Conservation (phyloP, 2,329 filamentous ascomycete species). For the Phoma herbarum region DNA sequence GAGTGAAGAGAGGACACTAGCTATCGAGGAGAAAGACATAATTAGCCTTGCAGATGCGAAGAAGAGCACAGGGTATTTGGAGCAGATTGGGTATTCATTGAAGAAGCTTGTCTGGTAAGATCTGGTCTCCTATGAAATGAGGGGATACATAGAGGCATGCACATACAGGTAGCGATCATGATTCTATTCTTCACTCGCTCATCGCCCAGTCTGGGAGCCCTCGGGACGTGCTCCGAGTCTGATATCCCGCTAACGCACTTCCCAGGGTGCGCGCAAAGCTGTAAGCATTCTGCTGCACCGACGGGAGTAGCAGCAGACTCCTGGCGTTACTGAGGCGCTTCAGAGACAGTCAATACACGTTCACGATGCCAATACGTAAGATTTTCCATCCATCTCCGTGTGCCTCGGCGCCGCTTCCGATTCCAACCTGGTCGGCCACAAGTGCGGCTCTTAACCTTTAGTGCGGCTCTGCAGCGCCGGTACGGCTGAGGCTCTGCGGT, state of each 20-base stretch:
- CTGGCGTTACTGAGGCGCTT: too few species aligned
- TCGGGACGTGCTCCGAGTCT: not conserved
- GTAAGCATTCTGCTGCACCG: too few species aligned
- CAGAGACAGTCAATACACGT: too few species aligned
- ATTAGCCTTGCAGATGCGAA: constrained; percentile 86
- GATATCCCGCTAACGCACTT: too few species aligned
- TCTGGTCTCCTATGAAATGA: not conserved
- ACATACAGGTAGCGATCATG: not conserved
- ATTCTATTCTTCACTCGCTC: not conserved
- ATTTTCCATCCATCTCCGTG: not conserved
- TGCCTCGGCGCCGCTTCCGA: constrained; percentile 6
- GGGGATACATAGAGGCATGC: not conserved
- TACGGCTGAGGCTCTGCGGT: constrained; percentile 15
- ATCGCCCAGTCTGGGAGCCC: not conserved
- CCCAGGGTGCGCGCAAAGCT: constrained; percentile 7
- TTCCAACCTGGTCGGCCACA: not conserved
- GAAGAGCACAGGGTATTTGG: constrained; percentile 84
- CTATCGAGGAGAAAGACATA: constrained; percentile 71
- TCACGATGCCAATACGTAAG: not conserved
- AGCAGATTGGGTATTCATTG: constrained; percentile 86
- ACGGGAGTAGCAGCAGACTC: too few species aligned
- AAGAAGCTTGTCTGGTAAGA: constrained; percentile 88
- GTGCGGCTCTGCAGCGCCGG: constrained; percentile 16
- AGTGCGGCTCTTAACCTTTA: constrained; percentile 7
- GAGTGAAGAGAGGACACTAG: constrained; percentile 39